Base-by-base conservation (phyloP, 1,284 basidiomycete species). In the Inonotus obliquus region DNA sequence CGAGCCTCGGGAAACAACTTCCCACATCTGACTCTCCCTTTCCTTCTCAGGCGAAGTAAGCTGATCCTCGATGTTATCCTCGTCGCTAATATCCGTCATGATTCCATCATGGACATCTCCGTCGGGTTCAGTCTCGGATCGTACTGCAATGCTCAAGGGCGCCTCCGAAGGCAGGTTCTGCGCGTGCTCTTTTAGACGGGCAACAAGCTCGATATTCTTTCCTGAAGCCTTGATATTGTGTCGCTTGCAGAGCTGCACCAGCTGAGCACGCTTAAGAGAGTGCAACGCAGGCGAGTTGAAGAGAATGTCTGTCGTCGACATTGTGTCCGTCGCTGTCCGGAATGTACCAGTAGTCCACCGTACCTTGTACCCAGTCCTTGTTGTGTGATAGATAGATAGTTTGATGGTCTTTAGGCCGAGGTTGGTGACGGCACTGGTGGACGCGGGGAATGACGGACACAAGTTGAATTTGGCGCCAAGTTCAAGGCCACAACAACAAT, bases 241-340 rank as follows among this genome's bases (percentile, higher is more conserved):
- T 25, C 85, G 81, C 72, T 91, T 91, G 82, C 90, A 92, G 49
- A 92, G 78, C 66, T 88, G 89, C 62, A 90, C 79, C 48, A 92
- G 85, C 68, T 92, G 89, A 54, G 89, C 84, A 54, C 89, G 86
- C 71, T 90, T 91, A 45, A 92, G 81, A 11, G 88, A 87, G 69
- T 89, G 83, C 25, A 92, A 73, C 0, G 90, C 89, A 0, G 89
- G 87, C 2, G 88, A 89, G 72, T 92, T 90, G 75, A 87, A 90
- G 7, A 92, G 74, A 56, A 92, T 91, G 67, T 89, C 89, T 1
- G 86, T 88, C 5, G 83, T 84, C 44, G 84, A 81, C 86, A 83
- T 84, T 37, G 55, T 29, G 27, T 17, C 27, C 38, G 10, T 4
- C 38, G 44, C 25, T 14, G 7, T 44, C 17, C 41, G 7, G 17